Evolutionary conservation across 192 early-diverging fungal species (phyloP).

Genomic region (Coemansia sp.): DNA sequence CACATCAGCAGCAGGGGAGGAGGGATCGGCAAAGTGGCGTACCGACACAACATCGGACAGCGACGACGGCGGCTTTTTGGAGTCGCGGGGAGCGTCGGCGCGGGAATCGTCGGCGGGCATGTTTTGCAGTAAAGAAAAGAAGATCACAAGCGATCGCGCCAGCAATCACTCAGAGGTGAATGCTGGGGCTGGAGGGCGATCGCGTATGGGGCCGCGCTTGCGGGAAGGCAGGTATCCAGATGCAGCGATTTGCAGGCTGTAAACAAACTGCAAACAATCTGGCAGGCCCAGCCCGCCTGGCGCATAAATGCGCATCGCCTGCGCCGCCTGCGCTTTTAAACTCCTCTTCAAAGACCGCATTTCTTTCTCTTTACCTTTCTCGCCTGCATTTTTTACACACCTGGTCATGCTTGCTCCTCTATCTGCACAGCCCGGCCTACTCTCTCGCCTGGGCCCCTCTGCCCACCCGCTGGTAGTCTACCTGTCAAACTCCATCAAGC

Average conservation of each 20-base stretch:
- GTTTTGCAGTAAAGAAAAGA: background rate
- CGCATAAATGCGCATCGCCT: conserved; percentile 27
- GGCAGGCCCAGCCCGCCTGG: conserved; percentile 2
- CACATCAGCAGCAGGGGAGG: background rate
- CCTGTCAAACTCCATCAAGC: conserved; percentile 47
- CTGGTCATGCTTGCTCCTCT: conserved; percentile 28
- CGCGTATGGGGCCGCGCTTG: conserved; percentile 8
- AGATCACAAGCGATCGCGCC: conserved; percentile 3
- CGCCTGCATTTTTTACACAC: conserved; percentile 2
- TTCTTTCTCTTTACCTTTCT: conserved; percentile 3
- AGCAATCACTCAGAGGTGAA: background rate
- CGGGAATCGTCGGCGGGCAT: conserved; percentile 10
- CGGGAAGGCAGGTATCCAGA: background rate
- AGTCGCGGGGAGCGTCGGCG: conserved; percentile 19
- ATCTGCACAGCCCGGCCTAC: conserved; percentile 15
- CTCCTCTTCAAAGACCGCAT: conserved; percentile 28
- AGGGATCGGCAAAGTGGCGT: conserved; percentile 12
- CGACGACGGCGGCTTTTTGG: conserved; percentile 18
- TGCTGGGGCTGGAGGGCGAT: conserved; percentile 7
- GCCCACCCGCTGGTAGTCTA: conserved; percentile 36
- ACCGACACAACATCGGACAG: conserved; percentile 32
- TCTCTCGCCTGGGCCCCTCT: conserved; percentile 24
- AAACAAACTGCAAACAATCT: conserved; percentile 18
- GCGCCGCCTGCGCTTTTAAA: conserved; percentile 20
- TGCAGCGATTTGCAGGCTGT: conserved; percentile 4